These are phyloP conservation scores for Erodium trifolium DNA, from an alignment of 441 rosid species.

Conservation along the genomic window DNA sequence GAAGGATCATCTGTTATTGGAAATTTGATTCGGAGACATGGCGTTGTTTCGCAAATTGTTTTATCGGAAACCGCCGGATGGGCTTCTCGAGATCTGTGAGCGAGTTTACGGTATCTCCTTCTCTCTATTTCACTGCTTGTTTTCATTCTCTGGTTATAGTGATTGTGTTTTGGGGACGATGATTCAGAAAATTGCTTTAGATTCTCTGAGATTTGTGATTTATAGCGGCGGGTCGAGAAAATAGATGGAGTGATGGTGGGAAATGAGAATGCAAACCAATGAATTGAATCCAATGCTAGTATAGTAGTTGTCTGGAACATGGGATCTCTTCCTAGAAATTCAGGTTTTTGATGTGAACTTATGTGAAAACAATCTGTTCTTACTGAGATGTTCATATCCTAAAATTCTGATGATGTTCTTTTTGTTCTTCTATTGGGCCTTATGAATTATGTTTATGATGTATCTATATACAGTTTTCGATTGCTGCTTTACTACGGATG, in stretches of 20 bases:
- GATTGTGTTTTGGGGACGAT: background rate
- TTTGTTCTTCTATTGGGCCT: background rate
- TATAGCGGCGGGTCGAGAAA: background rate
- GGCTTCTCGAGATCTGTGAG: conserved; percentile 85
- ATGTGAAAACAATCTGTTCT: background rate
- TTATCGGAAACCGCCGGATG: conserved; percentile 80
- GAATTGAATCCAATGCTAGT: background rate
- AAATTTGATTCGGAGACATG: conserved; percentile 28
- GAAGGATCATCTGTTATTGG: background rate
- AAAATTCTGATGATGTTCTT: background rate
- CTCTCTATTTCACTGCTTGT: background rate
- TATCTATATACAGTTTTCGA: conserved; percentile 55
- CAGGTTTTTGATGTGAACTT: background rate
- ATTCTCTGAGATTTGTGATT: conserved; percentile 1
- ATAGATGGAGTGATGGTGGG: background rate
- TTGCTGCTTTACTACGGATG: conserved; percentile 69
- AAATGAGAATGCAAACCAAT: background rate
- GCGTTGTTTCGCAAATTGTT: conserved; percentile 79
- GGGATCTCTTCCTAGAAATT: background rate
- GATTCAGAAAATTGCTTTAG: background rate
- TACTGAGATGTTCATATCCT: background rate
- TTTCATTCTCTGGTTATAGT: background rate
- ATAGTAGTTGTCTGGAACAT: background rate
- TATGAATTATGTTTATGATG: background rate
- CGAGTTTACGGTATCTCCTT: conserved; percentile 53